phyloP scores from a whole-genome alignment of 768 basidiomycete species.

The Clitopilus passeckerianus region DNA sequence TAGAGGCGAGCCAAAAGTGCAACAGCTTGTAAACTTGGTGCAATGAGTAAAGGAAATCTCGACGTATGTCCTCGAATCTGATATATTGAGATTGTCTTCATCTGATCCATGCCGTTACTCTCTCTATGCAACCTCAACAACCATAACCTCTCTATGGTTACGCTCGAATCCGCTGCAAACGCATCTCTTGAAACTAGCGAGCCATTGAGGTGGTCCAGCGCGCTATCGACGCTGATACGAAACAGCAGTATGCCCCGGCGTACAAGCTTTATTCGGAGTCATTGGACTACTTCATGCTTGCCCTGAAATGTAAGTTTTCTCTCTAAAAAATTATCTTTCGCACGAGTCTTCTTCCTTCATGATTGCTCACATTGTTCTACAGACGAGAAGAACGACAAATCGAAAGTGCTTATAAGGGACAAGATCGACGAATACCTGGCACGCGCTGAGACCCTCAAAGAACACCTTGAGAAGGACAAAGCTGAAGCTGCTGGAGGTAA shows the following conservation, averaged over 20 bases:
- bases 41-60: slow-evolving; percentile 40
- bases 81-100: background rate
- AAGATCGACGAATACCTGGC: slow-evolving; percentile 92
- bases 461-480: slow-evolving; percentile 71
- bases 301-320: slow-evolving; percentile 71
- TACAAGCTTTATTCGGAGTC: slow-evolving; percentile 95
- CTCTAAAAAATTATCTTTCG: too few species aligned
- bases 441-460: slow-evolving; percentile 89
- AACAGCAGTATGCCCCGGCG: slow-evolving; percentile 90
- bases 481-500: slow-evolving; percentile 46
- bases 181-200: slow-evolving; percentile 18
- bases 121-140: too few species aligned
- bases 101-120: background rate
- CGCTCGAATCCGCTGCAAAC: background rate
- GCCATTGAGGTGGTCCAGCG: slow-evolving; percentile 91
- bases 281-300: slow-evolving; percentile 98
- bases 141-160: background rate
- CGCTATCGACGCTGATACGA: slow-evolving; percentile 90
- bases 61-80: slow-evolving; percentile 32
- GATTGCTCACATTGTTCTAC: background rate
- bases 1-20: too few species aligned
- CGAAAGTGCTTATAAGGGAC: slow-evolving; percentile 75
- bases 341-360: background rate
- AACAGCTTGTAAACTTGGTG: background rate
- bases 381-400: slow-evolving; percentile 95